Conservation (phyloP, 2,329 filamentous ascomycete species). For the Diaporthe amygdali region DNA sequence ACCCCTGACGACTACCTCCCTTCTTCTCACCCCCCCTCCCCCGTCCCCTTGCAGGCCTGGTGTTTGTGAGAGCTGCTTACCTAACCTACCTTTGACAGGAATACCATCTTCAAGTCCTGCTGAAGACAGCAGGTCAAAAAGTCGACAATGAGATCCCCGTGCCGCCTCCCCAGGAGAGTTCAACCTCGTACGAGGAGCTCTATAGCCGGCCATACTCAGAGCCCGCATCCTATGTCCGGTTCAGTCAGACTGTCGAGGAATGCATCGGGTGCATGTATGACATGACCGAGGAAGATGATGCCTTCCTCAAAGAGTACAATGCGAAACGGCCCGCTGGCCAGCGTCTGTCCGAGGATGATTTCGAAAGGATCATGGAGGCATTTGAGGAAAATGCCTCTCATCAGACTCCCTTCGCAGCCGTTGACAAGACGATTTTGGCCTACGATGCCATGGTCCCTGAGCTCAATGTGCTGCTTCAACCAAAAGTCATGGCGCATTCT, state of each 20-base stretch:
- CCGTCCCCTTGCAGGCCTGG: background rate
- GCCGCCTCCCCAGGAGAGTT: constrained; percentile 65
- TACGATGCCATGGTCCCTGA: constrained; percentile 78
- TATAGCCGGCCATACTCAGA: constrained; percentile 82
- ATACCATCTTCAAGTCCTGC: constrained; percentile 90
- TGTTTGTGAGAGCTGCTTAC: constrained; percentile 26
- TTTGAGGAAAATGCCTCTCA: constrained; percentile 87
- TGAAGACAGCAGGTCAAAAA: constrained; percentile 60
- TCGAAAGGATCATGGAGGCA: constrained; percentile 92
- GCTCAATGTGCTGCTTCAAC: constrained; percentile 52
- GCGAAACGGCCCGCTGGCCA: constrained; percentile 68
- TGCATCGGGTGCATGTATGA: constrained; percentile 87
- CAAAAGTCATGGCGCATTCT: constrained; percentile 60
- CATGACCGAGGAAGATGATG: constrained; percentile 90
- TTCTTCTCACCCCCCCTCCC: constrained; percentile 16
- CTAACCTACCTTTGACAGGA: constrained; percentile 63
- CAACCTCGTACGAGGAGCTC: constrained; percentile 82
- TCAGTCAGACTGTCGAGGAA: constrained; percentile 97
- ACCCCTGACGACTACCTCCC: constrained; percentile 6
- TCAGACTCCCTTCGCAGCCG: constrained; percentile 85
- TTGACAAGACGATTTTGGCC: constrained; percentile 85
- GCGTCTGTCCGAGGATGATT: constrained; percentile 85
- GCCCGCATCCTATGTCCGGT: constrained; percentile 93
- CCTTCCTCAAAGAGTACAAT: constrained; percentile 85
- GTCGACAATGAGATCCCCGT: constrained; percentile 69